phyloP scores from a whole-genome alignment of 2,329 filamentous ascomycete species.

The Aspergillus viridinutans region DNA sequence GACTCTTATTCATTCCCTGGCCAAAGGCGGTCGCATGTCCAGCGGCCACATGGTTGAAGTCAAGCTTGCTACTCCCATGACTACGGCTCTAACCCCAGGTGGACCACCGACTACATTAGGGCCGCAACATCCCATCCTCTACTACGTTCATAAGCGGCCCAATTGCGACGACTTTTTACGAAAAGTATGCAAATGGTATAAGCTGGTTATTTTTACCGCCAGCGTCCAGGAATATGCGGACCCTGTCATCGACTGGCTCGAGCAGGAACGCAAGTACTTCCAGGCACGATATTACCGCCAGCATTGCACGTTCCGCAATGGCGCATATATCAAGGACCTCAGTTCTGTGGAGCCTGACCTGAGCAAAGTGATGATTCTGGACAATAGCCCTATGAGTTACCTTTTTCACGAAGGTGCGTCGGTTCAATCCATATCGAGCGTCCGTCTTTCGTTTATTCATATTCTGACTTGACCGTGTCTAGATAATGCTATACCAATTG shows the following conservation, averaged over 20 bases:
- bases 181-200: conserved; percentile 97
- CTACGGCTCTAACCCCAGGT: conserved; percentile 32
- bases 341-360: conserved; percentile 94
- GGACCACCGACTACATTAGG: conserved; percentile 64
- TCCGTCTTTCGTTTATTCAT: neutral
- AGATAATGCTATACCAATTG: conserved; percentile 99
- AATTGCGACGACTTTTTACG: conserved; percentile 95
- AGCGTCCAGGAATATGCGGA: conserved; percentile 98
- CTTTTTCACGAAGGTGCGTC: conserved; percentile 91
- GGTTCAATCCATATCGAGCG: neutral
- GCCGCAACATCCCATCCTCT: conserved; percentile 91
- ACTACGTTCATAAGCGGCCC: conserved; percentile 97
- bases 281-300: conserved; percentile 90
- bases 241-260: conserved; percentile 97
- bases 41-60: conserved; percentile 99
- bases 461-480: conserved; percentile 6
- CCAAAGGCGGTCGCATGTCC: conserved; percentile 91
- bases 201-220: conserved; percentile 91
- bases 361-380: conserved; percentile 97
- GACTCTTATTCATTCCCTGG: conserved; percentile 96
- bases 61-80: conserved; percentile 55
- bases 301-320: conserved; percentile 92
- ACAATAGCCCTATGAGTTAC: conserved; percentile 97
- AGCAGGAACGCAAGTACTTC: conserved; percentile 95
- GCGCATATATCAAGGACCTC: conserved; percentile 96